Base-by-base conservation (phyloP, 192 early-diverging fungal species). In the Helicostylum pulchrum region DNA sequence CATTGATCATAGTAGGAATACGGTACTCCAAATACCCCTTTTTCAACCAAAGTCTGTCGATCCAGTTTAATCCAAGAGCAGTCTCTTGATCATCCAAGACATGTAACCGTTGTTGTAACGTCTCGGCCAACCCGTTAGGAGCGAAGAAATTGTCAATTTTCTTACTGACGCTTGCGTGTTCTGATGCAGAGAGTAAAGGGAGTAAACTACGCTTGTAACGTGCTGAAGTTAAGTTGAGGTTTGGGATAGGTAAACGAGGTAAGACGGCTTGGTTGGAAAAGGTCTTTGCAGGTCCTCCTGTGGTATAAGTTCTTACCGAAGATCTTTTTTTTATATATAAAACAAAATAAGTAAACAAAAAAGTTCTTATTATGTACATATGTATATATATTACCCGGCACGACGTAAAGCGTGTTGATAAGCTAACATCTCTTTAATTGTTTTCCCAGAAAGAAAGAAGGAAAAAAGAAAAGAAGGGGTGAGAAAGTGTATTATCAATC, bases 1-100 rank as follows among this genome's bases (percentile, higher is more conserved):
- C 88, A 67, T 96, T 92, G 71, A 96, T 85, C 67, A 94, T 79
- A 15, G 85, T 82, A 7, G 89, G 85, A 32, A 90, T 92, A 23
- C 96, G 79, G 85, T 90, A 96, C 50, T 90, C 87, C 32, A 93
- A 83, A 62, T 94, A 94, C 14, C 89, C 92, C 63, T 90, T 87
- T 61, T 82, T 77, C 14, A 94, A 78, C 91, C 87, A 92, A 34
- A 94, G 85, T 8, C 87, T 78, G 66, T 98, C 95, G 59, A 98
- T 79, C 95, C 95, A 98, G 43, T 87, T 93, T 11, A 60, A 53
- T 0, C 59, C 59, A 12, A 44, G 30, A 63, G 88, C 80, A 34
- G 83, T 66, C 62, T 90, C 87, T 19, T 73, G 71, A 61, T 77
- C 69, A 70, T 94, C 94, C 60, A 88, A 76, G 15, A 80, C 82